A percentile compares a stretch with the other conserved stretches of the same genome.
Evolutionary conservation across 176 grass and related monocot genomes (phyloP).

Genomic region (Avena eriantha): DNA sequence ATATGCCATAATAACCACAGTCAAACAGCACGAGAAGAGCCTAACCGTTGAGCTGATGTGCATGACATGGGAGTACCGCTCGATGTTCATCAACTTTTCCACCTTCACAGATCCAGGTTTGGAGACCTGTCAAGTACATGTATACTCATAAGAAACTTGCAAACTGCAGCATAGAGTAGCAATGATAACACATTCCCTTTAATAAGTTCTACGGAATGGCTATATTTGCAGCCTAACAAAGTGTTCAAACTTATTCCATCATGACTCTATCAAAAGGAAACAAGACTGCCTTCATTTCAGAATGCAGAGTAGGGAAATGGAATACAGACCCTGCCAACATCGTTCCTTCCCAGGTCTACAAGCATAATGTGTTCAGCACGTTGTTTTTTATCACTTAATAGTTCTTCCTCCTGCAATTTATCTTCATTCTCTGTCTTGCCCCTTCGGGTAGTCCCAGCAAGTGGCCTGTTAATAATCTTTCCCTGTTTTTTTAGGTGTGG

Average conservation of each 20-base stretch:
- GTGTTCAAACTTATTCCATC: background rate
- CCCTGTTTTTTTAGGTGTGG: slow-evolving; percentile 42
- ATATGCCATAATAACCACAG: slow-evolving; percentile 8
- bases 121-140: slow-evolving; percentile 60
- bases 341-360: slow-evolving; percentile 91
- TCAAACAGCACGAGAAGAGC: slow-evolving; percentile 27
- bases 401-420: slow-evolving; percentile 55
- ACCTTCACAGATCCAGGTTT: slow-evolving; percentile 85
- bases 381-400: slow-evolving; percentile 90
- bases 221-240: slow-evolving; percentile 29
- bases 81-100: slow-evolving; percentile 93
- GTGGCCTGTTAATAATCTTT: slow-evolving; percentile 82
- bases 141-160: slow-evolving; percentile 33
- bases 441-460: slow-evolving; percentile 82
- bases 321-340: slow-evolving; percentile 83
- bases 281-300: background rate
- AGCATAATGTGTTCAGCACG: slow-evolving; percentile 96
- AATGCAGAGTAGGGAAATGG: slow-evolving; percentile 21
- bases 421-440: slow-evolving; percentile 80
- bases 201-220: slow-evolving; percentile 9
- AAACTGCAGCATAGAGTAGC: slow-evolving; percentile 18
- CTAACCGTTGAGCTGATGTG: slow-evolving; percentile 92
- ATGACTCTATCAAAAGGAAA: background rate
- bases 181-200: slow-evolving; percentile 27
- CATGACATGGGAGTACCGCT: slow-evolving; percentile 94